These are phyloP conservation scores for Linum lewisii DNA, from an alignment of 345 rosid species.

Conservation along the genomic window DNA sequence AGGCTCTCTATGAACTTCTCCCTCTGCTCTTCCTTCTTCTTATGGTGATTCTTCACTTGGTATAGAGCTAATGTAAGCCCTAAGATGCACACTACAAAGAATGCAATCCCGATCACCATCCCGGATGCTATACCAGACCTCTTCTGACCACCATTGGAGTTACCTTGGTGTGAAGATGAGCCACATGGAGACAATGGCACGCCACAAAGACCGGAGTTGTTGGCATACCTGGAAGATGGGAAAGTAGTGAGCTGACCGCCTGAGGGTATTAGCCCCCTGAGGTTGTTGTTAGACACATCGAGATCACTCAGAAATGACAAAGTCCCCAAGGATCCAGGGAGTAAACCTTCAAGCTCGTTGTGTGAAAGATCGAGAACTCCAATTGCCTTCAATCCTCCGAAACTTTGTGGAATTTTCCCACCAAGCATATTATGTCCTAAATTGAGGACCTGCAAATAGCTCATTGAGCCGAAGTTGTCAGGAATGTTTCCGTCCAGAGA, in stretches of 20 bases:
- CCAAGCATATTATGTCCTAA: constrained; percentile 73
- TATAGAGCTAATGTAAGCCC: constrained; percentile 55
- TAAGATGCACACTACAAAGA: constrained; percentile 55
- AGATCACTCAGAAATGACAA: constrained; percentile 88
- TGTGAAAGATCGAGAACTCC: constrained; percentile 94
- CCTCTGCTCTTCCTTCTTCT: constrained; percentile 43
- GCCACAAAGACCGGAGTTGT: constrained; percentile 92
- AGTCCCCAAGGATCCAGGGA: constrained; percentile 66
- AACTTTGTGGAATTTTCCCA: constrained; percentile 65
- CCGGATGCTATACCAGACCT: constrained; percentile 45
- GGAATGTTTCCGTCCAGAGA: constrained; percentile 61
- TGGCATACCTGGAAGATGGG: constrained; percentile 68
- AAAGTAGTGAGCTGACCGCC: constrained; percentile 96
- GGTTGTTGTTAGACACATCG: constrained; percentile 87
- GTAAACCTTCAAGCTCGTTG: constrained; percentile 57
- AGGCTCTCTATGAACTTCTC: constrained; percentile 83
- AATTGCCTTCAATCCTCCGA: constrained; percentile 61
- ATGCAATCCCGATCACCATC: constrained; percentile 59
- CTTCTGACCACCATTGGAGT: constrained; percentile 16
- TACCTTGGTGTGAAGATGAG: constrained; percentile 24
- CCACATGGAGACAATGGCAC: constrained; percentile 65
- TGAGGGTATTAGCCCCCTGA: constrained; percentile 73
- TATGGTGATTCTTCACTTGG: constrained; percentile 43
- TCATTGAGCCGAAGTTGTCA: constrained; percentile 51
- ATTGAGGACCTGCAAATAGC: constrained; percentile 78